Evolutionary conservation across 169 alveolate genomes (phyloP).

Genomic region (Eimeria brunetti): DNA sequence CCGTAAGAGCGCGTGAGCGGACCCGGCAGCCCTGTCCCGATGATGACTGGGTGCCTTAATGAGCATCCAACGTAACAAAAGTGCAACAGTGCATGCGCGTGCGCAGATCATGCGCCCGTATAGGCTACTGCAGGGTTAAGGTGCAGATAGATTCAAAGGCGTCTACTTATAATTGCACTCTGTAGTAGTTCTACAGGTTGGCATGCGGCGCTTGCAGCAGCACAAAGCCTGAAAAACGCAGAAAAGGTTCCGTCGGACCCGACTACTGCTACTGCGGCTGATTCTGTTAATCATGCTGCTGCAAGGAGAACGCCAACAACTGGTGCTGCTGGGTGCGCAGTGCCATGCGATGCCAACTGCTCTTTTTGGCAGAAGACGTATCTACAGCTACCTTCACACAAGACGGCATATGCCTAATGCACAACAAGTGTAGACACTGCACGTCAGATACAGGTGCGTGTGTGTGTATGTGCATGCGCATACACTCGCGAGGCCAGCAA

Average conservation of each 20-base stretch:
- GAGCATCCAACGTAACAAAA: not conserved
- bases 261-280: not conserved
- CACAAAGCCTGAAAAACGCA: not conserved
- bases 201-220: not conserved
- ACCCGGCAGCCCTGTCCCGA: not conserved
- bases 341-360: not conserved
- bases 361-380: not conserved
- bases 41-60: not conserved
- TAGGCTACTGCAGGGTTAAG: not conserved
- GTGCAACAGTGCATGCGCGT: not conserved
- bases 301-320: not conserved
- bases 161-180: not conserved
- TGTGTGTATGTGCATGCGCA: not conserved
- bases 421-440: not conserved
- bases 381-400: not conserved
- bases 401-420: not conserved
- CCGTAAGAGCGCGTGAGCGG: not conserved
- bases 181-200: not conserved
- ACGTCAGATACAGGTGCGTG: not conserved
- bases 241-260: not conserved
- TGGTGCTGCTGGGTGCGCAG: not conserved
- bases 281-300: not conserved
- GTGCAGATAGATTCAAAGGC: not conserved
- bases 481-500: slow-evolving; percentile 10
- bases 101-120: not conserved